Evolutionary conservation across 345 rosid species (phyloP).

Genomic region (Durio zibethinus): DNA sequence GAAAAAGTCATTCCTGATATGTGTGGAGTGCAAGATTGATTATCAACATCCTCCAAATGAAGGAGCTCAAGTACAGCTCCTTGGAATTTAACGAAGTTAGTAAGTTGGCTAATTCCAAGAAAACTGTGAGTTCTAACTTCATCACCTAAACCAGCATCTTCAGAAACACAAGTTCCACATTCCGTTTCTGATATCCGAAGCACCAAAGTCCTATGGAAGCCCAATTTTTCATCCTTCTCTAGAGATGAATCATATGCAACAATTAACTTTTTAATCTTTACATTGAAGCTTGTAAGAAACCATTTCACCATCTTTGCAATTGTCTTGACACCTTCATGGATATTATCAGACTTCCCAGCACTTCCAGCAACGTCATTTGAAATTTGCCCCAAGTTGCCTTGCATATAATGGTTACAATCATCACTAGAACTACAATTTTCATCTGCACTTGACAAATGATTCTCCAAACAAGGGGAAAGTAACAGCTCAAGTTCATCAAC

Average conservation of each 20-base stretch:
- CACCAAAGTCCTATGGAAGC: constrained; percentile 46
- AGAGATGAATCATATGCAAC: constrained; percentile 72
- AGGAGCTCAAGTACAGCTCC: constrained; percentile 84
- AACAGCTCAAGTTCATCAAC: constrained; percentile 87
- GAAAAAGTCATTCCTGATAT: constrained; percentile 21
- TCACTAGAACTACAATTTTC: constrained; percentile 30
- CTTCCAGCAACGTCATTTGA: constrained; percentile 36
- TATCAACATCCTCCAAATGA: constrained; percentile 41
- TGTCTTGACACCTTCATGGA: constrained; percentile 95
- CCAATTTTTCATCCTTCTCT: constrained; percentile 31
- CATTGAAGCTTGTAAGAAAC: constrained; percentile 79
- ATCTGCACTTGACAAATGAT: constrained; percentile 25
- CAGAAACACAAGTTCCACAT: constrained; percentile 75
- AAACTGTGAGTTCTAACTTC: constrained; percentile 43
- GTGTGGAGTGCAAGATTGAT: constrained; percentile 23
- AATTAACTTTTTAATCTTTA: constrained; percentile 64
- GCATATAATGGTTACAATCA: constrained; percentile 29
- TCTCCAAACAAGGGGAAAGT: constrained; percentile 47
- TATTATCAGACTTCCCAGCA: constrained; percentile 45
- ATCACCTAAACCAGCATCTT: constrained; percentile 34
- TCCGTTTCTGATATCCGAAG: constrained; percentile 63
- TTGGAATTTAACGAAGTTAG: constrained; percentile 68
- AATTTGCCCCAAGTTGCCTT: constrained; percentile 31
- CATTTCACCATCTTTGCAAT: constrained; percentile 94
- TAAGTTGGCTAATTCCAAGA: constrained; percentile 65